Evolutionary conservation across 805 yeast genomes (phyloP).

Genomic region (Saturnispora diversa): DNA sequence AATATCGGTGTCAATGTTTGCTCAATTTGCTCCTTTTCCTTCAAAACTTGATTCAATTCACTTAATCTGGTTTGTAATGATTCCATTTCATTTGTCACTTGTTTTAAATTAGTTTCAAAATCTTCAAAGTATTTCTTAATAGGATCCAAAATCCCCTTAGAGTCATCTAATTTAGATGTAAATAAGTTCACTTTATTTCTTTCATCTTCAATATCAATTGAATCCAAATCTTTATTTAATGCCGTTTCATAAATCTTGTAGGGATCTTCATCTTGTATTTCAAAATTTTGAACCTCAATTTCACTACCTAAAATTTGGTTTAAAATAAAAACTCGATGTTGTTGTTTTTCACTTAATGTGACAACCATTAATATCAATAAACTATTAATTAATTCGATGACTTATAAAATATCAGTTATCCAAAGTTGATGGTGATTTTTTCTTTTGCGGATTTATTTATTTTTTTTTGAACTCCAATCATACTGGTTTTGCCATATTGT

Average conservation of each 20-base stretch:
- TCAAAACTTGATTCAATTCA: slow-evolving; percentile 39
- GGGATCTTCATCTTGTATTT: slow-evolving; percentile 1
- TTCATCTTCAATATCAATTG: slow-evolving; percentile 14
- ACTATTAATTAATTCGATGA: too few relatives aligned
- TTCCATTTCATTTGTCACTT: slow-evolving; percentile 54
- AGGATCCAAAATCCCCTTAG: slow-evolving; percentile 34
- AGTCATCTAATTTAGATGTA: slow-evolving; percentile 8
- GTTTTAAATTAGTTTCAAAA: slow-evolving; percentile 52
- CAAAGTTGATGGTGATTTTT: too few relatives aligned
- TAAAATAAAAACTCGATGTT: not conserved
- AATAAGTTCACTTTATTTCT: slow-evolving; percentile 8
- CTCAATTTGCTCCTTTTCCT: slow-evolving; percentile 41
- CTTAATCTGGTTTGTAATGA: slow-evolving; percentile 47
- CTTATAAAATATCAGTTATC: too few relatives aligned
- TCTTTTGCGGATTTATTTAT: too few relatives aligned
- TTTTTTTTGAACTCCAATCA: too few relatives aligned
- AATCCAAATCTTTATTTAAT: slow-evolving; percentile 11
- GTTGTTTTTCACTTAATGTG: not conserved
- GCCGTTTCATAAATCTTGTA: not conserved
- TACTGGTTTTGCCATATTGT: not conserved
- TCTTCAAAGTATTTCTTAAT: slow-evolving; percentile 43
- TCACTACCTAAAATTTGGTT: slow-evolving; percentile 8
- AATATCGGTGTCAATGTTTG: slow-evolving; percentile 63
- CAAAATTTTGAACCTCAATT: slow-evolving; percentile 1
- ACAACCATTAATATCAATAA: too few relatives aligned